Percentiles rank a stretch among this genome's conserved stretches.
These are phyloP conservation scores for Glycine tomentella DNA, from an alignment of 306 rosid species.

Conservation along the genomic window DNA sequence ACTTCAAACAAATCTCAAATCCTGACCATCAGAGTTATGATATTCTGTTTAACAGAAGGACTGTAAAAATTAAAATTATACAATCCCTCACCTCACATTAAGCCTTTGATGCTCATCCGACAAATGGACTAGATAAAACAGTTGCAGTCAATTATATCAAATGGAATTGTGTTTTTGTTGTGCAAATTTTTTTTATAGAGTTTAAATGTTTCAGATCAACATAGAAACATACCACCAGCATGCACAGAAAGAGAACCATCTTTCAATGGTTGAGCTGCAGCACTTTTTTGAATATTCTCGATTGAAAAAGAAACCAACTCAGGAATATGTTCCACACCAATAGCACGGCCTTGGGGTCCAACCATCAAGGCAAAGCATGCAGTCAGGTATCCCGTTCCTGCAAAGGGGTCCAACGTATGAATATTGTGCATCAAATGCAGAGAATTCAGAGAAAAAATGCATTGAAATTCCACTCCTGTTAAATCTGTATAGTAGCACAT, in stretches of 20 bases:
- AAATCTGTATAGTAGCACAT: background rate
- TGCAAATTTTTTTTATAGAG: background rate
- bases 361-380: conserved; percentile 95
- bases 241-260: conserved; percentile 88
- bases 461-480: background rate
- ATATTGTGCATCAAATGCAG: conserved; percentile 14
- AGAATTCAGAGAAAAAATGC: background rate
- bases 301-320: conserved; percentile 82
- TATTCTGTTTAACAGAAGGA: conserved; percentile 11
- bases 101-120: background rate
- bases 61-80: background rate
- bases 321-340: conserved; percentile 96
- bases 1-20: conserved; percentile 18
- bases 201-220: background rate
- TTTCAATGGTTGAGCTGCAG: conserved; percentile 71
- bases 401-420: conserved; percentile 24
- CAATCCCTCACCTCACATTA: background rate
- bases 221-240: conserved; percentile 65
- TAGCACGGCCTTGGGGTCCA: conserved; percentile 79
- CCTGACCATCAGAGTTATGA: background rate
- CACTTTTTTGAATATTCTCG: conserved; percentile 75
- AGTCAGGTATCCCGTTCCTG: conserved; percentile 95
- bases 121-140: background rate
- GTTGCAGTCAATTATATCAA: background rate
- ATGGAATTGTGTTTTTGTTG: background rate